A percentile compares a stretch with the other conserved stretches of the same genome.
Conservation (phyloP, 768 basidiomycete species). For the Boletus vinaceobasis region DNA sequence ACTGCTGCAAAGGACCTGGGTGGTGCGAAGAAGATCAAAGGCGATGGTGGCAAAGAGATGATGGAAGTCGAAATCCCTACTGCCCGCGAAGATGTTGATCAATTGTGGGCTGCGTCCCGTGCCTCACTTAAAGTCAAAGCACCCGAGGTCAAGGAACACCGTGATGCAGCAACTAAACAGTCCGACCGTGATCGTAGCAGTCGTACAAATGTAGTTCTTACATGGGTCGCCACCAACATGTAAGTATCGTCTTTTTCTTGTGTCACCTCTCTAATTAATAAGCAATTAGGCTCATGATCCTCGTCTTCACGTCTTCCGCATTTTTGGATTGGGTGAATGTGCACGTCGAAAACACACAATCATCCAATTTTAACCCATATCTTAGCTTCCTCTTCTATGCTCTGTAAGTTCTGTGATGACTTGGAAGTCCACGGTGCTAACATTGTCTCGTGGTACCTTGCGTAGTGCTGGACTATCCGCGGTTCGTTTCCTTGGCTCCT, state of each 20-base stretch:
- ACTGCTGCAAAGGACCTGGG: conserved; percentile 85
- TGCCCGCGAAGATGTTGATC: conserved; percentile 82
- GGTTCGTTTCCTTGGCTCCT: conserved; percentile 75
- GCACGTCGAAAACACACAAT: conserved; percentile 48
- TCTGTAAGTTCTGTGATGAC: conserved; percentile 36
- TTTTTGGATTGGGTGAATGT: conserved; percentile 71
- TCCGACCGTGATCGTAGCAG: conserved; percentile 83
- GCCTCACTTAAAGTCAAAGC: conserved; percentile 63
- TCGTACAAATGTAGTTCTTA: conserved; percentile 78
- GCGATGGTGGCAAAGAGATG: conserved; percentile 79
- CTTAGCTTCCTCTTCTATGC: conserved; percentile 76
- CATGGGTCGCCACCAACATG: conserved; percentile 88
- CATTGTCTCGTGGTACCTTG: not conserved
- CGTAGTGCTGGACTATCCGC: conserved; percentile 73
- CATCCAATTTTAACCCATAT: conserved; percentile 82
- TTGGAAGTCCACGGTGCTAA: conserved; percentile 1
- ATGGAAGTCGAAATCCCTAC: conserved; percentile 86
- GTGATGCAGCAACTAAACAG: conserved; percentile 86
- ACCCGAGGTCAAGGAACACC: conserved; percentile 74
- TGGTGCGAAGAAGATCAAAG: conserved; percentile 85
- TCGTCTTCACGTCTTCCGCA: conserved; percentile 71
- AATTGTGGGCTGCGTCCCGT: conserved; percentile 77
- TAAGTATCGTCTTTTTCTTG: conserved; percentile 30
- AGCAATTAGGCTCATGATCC: conserved; percentile 55
- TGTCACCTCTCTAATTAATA: not conserved